A percentile compares a stretch with the other conserved stretches of the same genome.
Evolutionary conservation across 306 rosid species (phyloP).

Genomic region (Begonia fuchsioides): DNA sequence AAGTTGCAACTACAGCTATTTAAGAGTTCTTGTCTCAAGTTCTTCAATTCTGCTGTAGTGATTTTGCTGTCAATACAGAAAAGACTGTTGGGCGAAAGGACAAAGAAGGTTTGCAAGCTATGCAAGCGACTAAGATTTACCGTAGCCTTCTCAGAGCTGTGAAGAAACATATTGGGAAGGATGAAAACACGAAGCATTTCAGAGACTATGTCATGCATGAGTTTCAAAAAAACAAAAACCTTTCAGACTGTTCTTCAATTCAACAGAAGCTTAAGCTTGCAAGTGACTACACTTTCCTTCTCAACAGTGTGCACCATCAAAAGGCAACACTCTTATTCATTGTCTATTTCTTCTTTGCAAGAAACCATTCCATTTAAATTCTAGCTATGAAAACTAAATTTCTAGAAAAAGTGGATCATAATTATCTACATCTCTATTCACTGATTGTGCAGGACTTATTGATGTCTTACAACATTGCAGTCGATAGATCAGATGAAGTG

Average conservation of each 20-base stretch:
- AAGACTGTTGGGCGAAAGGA: too few relatives aligned
- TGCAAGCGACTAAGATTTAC: slow-evolving; percentile 50
- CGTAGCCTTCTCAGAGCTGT: slow-evolving; percentile 65
- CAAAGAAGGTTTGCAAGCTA: slow-evolving; percentile 18
- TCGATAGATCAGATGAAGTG: slow-evolving; percentile 79
- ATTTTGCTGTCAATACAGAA: too few relatives aligned
- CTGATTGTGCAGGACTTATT: slow-evolving; percentile 52
- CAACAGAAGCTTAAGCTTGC: slow-evolving; percentile 70
- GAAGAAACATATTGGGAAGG: slow-evolving; percentile 56
- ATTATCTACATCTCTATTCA: not conserved
- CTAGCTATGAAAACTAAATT: too few relatives aligned
- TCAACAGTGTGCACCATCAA: slow-evolving; percentile 76
- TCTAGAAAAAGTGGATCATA: too few relatives aligned
- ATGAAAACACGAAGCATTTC: slow-evolving; percentile 49
- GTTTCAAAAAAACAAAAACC: slow-evolving; percentile 31
- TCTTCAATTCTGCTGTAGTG: too few relatives aligned
- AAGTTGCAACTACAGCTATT: too few relatives aligned
- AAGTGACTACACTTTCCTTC: slow-evolving; percentile 46
- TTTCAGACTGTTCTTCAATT: slow-evolving; percentile 29
- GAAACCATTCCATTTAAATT: too few relatives aligned
- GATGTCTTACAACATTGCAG: slow-evolving; percentile 81
- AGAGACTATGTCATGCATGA: slow-evolving; percentile 40
- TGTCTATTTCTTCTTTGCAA: not conserved
- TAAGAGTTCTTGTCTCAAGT: too few relatives aligned
- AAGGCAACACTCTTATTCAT: slow-evolving; percentile 31